Conservation (phyloP, 2,329 filamentous ascomycete genomes). For the Phialemoniopsis sp. region DNA sequence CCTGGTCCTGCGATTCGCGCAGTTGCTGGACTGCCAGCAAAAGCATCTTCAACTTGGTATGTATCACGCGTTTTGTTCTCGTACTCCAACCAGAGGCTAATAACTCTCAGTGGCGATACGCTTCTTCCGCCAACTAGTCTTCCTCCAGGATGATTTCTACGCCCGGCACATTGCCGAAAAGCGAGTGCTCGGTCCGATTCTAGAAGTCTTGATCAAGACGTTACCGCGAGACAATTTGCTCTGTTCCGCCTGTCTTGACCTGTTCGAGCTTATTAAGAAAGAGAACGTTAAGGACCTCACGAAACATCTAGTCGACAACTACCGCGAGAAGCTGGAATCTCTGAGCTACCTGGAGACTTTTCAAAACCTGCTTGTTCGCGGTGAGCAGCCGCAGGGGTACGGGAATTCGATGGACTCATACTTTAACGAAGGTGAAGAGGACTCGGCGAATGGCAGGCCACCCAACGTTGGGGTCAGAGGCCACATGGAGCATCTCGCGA, state of each 20-base stretch:
- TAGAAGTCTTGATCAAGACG: conserved; percentile 78
- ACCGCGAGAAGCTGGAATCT: conserved; percentile 69
- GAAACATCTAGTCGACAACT: conserved; percentile 78
- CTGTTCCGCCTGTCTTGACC: conserved; percentile 88
- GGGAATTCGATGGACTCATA: conserved; percentile 60
- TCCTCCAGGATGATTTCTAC: conserved; percentile 87
- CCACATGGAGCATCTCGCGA: conserved; percentile 63
- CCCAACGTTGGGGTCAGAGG: conserved; percentile 38
- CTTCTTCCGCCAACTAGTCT: conserved; percentile 85
- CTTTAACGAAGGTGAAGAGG: conserved; percentile 67
- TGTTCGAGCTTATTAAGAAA: conserved; percentile 86
- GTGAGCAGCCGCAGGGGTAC: conserved; percentile 70
- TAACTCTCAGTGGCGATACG: conserved; percentile 71
- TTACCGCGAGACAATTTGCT: conserved; percentile 91
- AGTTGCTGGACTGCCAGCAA: conserved; percentile 77
- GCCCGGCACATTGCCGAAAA: conserved; percentile 79
- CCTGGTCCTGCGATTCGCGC: conserved; percentile 72
- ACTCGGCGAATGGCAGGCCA: conserved; percentile 14
- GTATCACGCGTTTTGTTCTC: conserved; percentile 20
- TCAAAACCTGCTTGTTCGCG: conserved; percentile 55
- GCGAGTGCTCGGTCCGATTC: conserved; percentile 75
- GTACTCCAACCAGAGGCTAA: conserved; percentile 11
- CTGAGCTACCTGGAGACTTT: conserved; percentile 87
- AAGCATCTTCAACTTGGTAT: conserved; percentile 89
- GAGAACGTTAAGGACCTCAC: conserved; percentile 79